These are phyloP conservation scores for Scorias spongiosa DNA, from an alignment of 2,329 filamentous ascomycete species.

Conservation along the genomic window DNA sequence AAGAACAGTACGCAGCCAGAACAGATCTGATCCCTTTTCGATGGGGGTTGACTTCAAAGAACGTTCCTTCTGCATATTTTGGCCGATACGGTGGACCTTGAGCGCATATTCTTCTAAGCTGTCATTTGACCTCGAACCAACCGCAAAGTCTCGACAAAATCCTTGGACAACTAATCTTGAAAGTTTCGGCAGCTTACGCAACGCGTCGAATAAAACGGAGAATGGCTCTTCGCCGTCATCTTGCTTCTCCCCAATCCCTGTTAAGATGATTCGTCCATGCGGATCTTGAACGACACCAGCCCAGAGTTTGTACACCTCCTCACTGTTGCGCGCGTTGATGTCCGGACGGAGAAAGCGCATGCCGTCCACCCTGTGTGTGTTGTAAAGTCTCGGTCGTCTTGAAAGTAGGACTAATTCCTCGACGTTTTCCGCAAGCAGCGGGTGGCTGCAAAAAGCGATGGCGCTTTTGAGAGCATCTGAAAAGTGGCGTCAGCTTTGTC, in stretches of 20 bases:
- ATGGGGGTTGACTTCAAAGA: too few relatives aligned
- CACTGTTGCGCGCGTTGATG: background rate
- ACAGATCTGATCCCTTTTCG: too few relatives aligned
- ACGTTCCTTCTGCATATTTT: too few relatives aligned
- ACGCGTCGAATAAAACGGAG: background rate
- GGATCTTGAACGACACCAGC: background rate
- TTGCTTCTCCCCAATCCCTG: background rate
- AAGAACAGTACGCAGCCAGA: too few relatives aligned
- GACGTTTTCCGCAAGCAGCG: background rate
- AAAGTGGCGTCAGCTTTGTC: background rate
- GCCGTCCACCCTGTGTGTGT: too few relatives aligned
- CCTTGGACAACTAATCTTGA: background rate
- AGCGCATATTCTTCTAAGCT: too few relatives aligned
- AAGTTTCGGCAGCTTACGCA: background rate
- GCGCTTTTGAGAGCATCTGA: background rate
- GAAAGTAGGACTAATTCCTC: background rate
- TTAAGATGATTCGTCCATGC: background rate
- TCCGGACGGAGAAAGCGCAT: background rate
- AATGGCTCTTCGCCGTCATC: background rate
- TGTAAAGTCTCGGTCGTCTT: background rate
- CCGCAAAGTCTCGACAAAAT: background rate
- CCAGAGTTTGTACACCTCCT: background rate
- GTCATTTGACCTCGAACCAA: too few relatives aligned
- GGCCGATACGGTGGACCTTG: too few relatives aligned
- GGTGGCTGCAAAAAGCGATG: background rate